Percentiles rank a stretch among this genome's conserved stretches.
phyloP scores from a whole-genome alignment of 805 yeast species.

The Tetrapisispora namnaoensis region DNA sequence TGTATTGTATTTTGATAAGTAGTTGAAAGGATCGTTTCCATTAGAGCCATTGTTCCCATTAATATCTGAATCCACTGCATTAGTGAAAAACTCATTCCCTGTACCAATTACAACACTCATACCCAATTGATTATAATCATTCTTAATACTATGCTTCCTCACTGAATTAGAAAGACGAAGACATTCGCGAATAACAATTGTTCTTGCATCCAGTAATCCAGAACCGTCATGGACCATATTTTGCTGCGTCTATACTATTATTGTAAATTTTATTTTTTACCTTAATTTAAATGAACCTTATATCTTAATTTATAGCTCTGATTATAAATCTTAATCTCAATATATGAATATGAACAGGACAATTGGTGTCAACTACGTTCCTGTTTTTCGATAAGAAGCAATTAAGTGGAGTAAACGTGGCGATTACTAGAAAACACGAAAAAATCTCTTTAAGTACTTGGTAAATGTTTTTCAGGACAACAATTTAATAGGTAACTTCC shows the following conservation, averaged over 20 bases:
- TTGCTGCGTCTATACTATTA: neutral
- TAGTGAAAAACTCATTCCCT: conserved; percentile 41
- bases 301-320: too few species aligned
- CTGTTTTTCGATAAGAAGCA: too few species aligned
- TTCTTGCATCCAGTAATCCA: conserved; percentile 58
- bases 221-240: neutral
- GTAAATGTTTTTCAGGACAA: too few species aligned
- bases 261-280: too few species aligned
- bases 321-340: too few species aligned
- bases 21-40: conserved; percentile 23
- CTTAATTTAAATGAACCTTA: too few species aligned
- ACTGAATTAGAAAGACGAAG: conserved; percentile 77
- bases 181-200: conserved; percentile 82
- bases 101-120: conserved; percentile 81
- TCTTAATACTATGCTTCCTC: conserved; percentile 74
- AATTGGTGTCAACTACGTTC: too few species aligned
- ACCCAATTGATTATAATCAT: conserved; percentile 41
- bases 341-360: too few species aligned
- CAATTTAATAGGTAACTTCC: too few species aligned
- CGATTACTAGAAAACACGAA: too few species aligned
- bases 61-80: conserved; percentile 31
- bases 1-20: conserved; percentile 20
- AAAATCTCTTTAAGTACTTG: too few species aligned
- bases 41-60: conserved; percentile 8
- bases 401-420: too few species aligned